Conservation (phyloP, 371 early-diverging fungal genomes). For the Polyrhizophydium stewartii region DNA sequence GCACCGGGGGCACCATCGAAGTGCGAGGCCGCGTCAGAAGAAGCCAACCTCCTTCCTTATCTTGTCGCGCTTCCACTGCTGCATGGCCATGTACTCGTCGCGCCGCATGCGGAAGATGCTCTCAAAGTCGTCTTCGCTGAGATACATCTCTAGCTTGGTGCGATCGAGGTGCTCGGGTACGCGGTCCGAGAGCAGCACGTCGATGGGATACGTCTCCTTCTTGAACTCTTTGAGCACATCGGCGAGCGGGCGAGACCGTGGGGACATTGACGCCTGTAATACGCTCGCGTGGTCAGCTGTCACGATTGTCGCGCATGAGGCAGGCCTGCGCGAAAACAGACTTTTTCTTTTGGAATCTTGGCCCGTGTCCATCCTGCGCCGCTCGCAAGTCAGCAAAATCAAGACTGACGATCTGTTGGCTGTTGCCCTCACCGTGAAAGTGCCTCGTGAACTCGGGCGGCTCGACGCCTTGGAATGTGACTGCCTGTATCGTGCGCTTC, state of each 20-base stretch:
- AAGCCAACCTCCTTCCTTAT: conserved; percentile 22
- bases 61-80: conserved; percentile 27
- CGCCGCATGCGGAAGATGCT: conserved; percentile 20
- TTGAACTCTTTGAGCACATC: conserved; percentile 22
- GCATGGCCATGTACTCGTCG: conserved; percentile 15
- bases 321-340: too few species aligned
- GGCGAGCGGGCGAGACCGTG: conserved; percentile 8
- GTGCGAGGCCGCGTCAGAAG: conserved; percentile 18
- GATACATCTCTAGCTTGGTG: conserved; percentile 28
- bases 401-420: too few species aligned
- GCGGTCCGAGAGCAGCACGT: conserved; percentile 12
- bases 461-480: conserved; percentile 9
- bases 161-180: conserved; percentile 23
- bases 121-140: conserved; percentile 26
- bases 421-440: conserved; percentile 18
- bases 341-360: not conserved
- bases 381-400: too few species aligned
- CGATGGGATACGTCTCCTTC: conserved; percentile 15
- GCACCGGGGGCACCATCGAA: too few species aligned
- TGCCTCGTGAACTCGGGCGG: conserved; percentile 17
- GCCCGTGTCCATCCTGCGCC: not conserved
- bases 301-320: too few species aligned
- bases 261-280: not conserved
- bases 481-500: not conserved
- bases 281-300: too few species aligned